Conservation (phyloP, 2,329 filamentous ascomycete genomes). For the Meredithiella fracta region DNA sequence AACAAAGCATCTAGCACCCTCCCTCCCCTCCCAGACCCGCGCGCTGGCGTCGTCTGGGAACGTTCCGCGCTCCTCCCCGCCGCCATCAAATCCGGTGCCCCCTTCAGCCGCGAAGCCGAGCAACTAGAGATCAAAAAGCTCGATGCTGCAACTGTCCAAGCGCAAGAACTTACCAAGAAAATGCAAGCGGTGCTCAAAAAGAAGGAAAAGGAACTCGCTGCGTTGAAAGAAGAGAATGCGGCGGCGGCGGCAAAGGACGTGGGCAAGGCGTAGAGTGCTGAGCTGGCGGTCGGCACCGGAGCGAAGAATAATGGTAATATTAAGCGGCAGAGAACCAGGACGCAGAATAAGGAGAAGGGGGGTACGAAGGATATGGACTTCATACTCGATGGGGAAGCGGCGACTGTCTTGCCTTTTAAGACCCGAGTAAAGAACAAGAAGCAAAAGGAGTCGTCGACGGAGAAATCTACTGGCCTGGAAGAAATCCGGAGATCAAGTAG, state of each 20-base stretch:
- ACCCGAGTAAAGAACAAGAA: no score
- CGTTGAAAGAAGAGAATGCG: constrained; percentile 41
- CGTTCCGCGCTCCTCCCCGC: constrained; percentile 62
- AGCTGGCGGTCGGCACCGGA: background rate
- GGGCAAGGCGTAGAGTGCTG: constrained; percentile 12
- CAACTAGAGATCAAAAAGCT: constrained; percentile 43
- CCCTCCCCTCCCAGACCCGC: constrained; percentile 23
- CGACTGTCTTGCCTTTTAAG: no score
- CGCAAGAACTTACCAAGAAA: constrained; percentile 42
- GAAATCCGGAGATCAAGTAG: constrained; percentile 4
- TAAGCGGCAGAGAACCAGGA: background rate
- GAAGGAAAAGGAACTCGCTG: constrained; percentile 45
- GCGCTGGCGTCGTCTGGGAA: constrained; percentile 39
- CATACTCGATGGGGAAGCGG: no score
- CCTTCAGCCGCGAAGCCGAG: constrained; percentile 59
- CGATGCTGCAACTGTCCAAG: constrained; percentile 45
- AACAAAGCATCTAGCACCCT: constrained; percentile 25
- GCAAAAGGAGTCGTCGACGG: no score
- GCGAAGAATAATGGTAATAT: background rate
- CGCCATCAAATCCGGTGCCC: constrained; percentile 47
- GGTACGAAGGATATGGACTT: no score
- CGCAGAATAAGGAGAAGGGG: no score
- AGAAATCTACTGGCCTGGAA: background rate
- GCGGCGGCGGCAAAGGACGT: constrained; percentile 21
- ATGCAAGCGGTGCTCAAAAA: constrained; percentile 44